A percentile compares a stretch with the other conserved stretches of the same genome.
These are phyloP conservation scores for Aspergillus amoenus DNA, from an alignment of 2,329 filamentous ascomycete genomes.

Conservation along the genomic window DNA sequence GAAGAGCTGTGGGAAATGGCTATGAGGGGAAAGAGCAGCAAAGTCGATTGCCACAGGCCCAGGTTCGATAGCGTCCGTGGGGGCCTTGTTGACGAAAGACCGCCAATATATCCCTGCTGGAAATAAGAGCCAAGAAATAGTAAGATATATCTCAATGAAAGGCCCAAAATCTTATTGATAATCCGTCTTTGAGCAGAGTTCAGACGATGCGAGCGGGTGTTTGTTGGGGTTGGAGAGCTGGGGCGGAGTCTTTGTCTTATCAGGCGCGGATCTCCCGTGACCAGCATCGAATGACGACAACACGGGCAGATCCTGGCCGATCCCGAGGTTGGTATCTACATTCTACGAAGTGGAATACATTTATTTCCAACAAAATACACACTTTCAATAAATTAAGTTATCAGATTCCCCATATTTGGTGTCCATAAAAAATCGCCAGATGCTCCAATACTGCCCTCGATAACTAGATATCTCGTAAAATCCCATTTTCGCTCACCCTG, in stretches of 20 bases:
- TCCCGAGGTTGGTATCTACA: background rate
- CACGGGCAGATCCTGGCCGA: background rate
- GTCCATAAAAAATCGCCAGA: background rate
- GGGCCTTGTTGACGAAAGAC: background rate
- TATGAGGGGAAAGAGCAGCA: constrained; percentile 1
- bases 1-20: no score
- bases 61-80: background rate
- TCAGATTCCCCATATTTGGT: background rate
- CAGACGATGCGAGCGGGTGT: background rate
- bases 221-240: background rate
- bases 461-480: constrained; percentile 6
- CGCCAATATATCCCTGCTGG: background rate
- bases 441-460: background rate
- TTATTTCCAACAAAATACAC: background rate
- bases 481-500: constrained; percentile 10
- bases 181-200: background rate
- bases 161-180: background rate
- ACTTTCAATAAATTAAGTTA: background rate
- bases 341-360: no score
- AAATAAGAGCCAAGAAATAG: background rate
- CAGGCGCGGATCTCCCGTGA: constrained; percentile 8
- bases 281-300: background rate
- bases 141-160: background rate
- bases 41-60: background rate
- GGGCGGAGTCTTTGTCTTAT: constrained; percentile 7